Evolutionary conservation across 768 basidiomycete genomes (phyloP), one percentile per base, ranked within the genome.

Genomic region (Tricholoma terreum): DNA sequence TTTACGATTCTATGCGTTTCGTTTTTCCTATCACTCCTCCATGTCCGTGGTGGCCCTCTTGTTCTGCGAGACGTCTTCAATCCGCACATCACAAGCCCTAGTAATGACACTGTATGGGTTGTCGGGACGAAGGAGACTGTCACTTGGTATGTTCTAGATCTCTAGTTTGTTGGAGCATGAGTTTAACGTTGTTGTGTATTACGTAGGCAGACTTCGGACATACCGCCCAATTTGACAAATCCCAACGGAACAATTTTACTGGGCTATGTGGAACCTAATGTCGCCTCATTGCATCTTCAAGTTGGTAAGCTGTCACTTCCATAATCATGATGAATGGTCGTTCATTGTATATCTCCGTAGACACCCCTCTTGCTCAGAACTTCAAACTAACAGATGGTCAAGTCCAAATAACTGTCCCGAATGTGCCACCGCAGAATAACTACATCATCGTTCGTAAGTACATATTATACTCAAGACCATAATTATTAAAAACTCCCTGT

Each of bases 391-490:
- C 68, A 14, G 69, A 71, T 15, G 87, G 86, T 19, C 62, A 68
- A 15, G 80, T 81, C 8, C 31, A 74, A 12, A 63, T 90, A 55
- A 76, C 68, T 0, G 84, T 90, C 19, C 88, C 88, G 0, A 17
- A 69, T 6, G 78, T 85, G 4, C 42, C 66, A 3, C 64, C 73
- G 8, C 65, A 78, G 33, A 58, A 71, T 38, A 73, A 83, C 68
- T 90, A 87, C 61, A 78, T 84, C 54, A 70, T 90, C 65, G 85
- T 81, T 58, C 64, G 88, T 89, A 65, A 75, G 87, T 82, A n/a
- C 33, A 48, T 7, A 11, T 14, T 9, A 3, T 9, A 3, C 4
- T 12, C 6, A 12, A 46, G 4, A 15, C 43, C 21, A 6, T 46
- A 2, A 27, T 46, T 3, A 11, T 31, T 17, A 11, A 31, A 24